Conservation (phyloP, 2,329 filamentous ascomycete genomes). For the Fusarium burgessii region DNA sequence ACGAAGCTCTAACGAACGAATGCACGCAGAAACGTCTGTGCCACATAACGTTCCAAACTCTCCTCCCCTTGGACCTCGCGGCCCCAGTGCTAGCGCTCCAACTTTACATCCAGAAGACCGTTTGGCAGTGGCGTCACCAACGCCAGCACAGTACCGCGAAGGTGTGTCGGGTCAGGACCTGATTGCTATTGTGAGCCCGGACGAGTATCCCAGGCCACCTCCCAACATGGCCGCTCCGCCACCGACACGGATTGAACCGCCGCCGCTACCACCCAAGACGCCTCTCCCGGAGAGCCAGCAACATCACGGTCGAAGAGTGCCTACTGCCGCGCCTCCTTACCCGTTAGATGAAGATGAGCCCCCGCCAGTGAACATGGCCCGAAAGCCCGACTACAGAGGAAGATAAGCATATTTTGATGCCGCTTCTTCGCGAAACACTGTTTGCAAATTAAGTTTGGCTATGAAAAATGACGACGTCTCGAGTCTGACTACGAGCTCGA, state of each 20-base stretch:
- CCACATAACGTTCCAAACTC: constrained; percentile 45
- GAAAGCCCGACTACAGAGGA: constrained; percentile 80
- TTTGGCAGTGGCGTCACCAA: constrained; percentile 67
- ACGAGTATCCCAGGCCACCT: constrained; percentile 64
- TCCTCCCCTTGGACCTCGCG: constrained; percentile 46
- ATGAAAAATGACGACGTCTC: background rate
- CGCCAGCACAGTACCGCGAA: constrained; percentile 68
- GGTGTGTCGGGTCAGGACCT: constrained; percentile 72
- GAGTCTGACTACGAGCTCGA: background rate
- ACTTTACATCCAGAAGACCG: constrained; percentile 59
- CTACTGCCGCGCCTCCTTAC: constrained; percentile 73
- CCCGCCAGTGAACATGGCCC: constrained; percentile 84
- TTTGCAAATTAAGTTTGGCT: background rate
- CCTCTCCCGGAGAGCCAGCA: constrained; percentile 69
- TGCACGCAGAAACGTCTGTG: constrained; percentile 51
- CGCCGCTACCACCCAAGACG: constrained; percentile 82
- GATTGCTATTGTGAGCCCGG: constrained; percentile 71
- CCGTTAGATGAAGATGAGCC: constrained; percentile 84
- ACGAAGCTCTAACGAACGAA: constrained; percentile 62
- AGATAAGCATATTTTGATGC: constrained; percentile 42
- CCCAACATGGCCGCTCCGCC: constrained; percentile 50
- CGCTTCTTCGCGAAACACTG: background rate
- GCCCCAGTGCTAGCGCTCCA: constrained; percentile 47
- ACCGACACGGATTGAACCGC: constrained; percentile 66
- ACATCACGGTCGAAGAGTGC: constrained; percentile 48